Percentiles rank a stretch among this genome's conserved stretches.
phyloP scores from a whole-genome alignment of 2,329 filamentous ascomycete genomes.

The Dendryphion nanum region DNA sequence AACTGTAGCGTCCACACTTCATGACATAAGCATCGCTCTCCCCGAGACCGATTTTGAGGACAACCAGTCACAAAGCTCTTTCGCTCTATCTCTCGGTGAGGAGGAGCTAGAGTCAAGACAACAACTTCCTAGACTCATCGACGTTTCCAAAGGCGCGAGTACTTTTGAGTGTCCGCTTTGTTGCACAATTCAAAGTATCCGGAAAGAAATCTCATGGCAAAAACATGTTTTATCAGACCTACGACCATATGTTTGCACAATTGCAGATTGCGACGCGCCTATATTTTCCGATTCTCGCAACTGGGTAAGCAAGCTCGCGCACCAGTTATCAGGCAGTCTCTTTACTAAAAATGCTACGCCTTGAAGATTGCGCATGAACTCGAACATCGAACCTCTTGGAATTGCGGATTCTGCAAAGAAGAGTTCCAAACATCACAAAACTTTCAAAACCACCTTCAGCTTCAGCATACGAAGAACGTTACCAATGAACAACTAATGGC shows the following conservation, averaged over 20 bases:
- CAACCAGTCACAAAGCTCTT: constrained; percentile 12
- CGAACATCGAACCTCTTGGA: constrained; percentile 9
- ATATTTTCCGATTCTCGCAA: constrained; percentile 15
- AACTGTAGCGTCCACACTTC: not conserved
- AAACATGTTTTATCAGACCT: constrained; percentile 12
- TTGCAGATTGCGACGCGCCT: constrained; percentile 15
- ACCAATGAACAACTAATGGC: not conserved
- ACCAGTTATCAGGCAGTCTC: no score
- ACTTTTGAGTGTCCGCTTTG: constrained; percentile 25
- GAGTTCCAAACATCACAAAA: constrained; percentile 3
- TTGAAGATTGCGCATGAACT: constrained; percentile 21
- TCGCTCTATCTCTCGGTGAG: constrained; percentile 9
- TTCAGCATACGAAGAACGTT: not conserved
- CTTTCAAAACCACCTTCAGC: constrained; percentile 9
- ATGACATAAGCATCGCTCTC: not conserved
- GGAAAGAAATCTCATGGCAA: constrained; percentile 7
- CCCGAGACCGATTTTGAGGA: constrained; percentile 9
- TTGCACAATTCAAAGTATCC: constrained; percentile 11
- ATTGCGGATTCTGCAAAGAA: constrained; percentile 13
- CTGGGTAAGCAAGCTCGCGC: constrained; percentile 10
- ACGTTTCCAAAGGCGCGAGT: constrained; percentile 5
- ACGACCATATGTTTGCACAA: constrained; percentile 17
- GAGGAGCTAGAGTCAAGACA: constrained; percentile 1
- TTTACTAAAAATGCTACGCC: no score
- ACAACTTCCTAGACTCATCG: constrained; percentile 4